Percentiles rank a stretch among this genome's conserved stretches.
These are phyloP conservation scores for Plasmodium sp. DNA, from an alignment of 169 alveolate species.

Conservation along the genomic window DNA sequence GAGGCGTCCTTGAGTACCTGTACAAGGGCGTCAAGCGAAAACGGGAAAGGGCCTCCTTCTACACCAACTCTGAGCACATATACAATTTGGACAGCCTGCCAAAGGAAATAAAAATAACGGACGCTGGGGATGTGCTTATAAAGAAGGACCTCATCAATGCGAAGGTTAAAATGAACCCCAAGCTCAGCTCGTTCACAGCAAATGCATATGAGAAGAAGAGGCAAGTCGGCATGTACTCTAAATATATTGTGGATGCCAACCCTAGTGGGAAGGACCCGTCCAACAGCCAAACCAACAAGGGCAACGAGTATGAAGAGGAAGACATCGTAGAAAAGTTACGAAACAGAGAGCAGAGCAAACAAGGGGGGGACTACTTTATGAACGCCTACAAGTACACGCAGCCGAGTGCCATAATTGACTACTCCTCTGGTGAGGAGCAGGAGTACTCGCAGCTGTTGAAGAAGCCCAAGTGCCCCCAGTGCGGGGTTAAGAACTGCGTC, in stretches of 20 bases:
- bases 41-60: slow-evolving; percentile 16
- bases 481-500: slow-evolving; percentile 62
- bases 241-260: slow-evolving; percentile 5
- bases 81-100: slow-evolving; percentile 49
- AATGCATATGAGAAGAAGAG: slow-evolving; percentile 56
- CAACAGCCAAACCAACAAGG: background rate
- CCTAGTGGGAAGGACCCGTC: background rate
- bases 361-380: slow-evolving; percentile 43
- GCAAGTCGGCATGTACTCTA: slow-evolving; percentile 14
- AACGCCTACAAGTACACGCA: slow-evolving; percentile 51
- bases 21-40: slow-evolving; percentile 16
- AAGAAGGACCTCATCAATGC: background rate
- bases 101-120: slow-evolving; percentile 28
- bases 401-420: slow-evolving; percentile 48
- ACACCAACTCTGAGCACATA: slow-evolving; percentile 22
- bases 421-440: slow-evolving; percentile 25
- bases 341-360: slow-evolving; percentile 31
- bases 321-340: slow-evolving; percentile 16
- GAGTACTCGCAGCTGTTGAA: slow-evolving; percentile 39
- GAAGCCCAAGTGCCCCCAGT: slow-evolving; percentile 54
- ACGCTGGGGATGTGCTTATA: slow-evolving; percentile 39
- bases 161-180: slow-evolving; percentile 35
- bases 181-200: background rate
- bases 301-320: slow-evolving; percentile 7
- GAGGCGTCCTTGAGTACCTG: slow-evolving; percentile 37